A percentile compares a stretch with the other conserved stretches of the same genome.
phyloP scores from a whole-genome alignment of 129 eudicot species.

The Mikania micrantha region DNA sequence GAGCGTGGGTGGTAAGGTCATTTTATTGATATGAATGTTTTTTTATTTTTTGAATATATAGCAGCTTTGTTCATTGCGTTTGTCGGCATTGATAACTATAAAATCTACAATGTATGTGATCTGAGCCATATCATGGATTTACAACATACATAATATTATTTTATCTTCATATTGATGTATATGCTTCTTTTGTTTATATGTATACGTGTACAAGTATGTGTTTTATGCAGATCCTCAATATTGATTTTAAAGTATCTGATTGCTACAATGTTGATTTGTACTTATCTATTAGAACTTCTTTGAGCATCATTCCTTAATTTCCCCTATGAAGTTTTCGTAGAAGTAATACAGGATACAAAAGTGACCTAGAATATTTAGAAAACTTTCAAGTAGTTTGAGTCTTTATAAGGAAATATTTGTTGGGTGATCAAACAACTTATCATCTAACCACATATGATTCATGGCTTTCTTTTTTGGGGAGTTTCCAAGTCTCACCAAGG shows the following conservation, averaged over 20 bases:
- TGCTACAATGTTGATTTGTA: neutral
- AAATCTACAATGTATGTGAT: neutral
- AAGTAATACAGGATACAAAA: conserved; percentile 5
- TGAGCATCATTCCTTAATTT: neutral
- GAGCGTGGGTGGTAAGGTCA: neutral
- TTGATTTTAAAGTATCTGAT: conserved; percentile 2
- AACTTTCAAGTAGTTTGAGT: neutral
- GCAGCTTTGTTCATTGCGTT: neutral
- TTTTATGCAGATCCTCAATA: neutral
- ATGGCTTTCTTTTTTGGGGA: neutral
- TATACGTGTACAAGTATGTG: neutral
- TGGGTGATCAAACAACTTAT: neutral
- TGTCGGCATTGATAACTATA: neutral
- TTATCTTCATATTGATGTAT: neutral
- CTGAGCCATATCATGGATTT: conserved; percentile 11
- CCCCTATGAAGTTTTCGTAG: neutral
- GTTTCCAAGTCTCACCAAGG: neutral
- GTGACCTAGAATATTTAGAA: neutral
- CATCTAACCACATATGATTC: neutral
- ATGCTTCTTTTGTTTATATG: neutral
- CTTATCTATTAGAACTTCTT: neutral
- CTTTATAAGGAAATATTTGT: neutral
- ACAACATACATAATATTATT: neutral
- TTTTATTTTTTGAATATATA: neutral
- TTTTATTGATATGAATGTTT: neutral